Base-by-base conservation (phyloP, 345 rosid genomes). In the Gossypium bickii region DNA sequence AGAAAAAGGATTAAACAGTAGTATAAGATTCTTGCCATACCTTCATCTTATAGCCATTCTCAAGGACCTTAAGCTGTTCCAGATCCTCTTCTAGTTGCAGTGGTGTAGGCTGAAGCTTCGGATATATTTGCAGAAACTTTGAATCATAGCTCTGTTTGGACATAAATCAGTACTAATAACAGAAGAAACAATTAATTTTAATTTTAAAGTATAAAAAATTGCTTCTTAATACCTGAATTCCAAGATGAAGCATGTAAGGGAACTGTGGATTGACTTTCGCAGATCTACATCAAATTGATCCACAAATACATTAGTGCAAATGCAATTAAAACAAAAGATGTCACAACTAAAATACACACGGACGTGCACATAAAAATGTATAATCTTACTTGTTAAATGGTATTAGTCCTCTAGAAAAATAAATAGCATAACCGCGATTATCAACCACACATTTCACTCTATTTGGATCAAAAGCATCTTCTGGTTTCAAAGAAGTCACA, bases 41-140 rank as follows among this genome's bases (percentile, higher is more conserved):
- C 99, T 95, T 95, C 97, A 95, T 95, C 81, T 87, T 95, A 78
- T 90, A 93, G 44, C 98, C 98, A 82, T 95, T 91, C 80, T 95
- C 98, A 55, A 93, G 98, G 72, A 91, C 97, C 87, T 95, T 95
- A 68, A 95, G 93, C 89, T 95, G 99, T 63, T 95, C 98, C 27
- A 95, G 87, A 85, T 95, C 99, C 83, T 95, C 98, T 79, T 95
- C 99, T 62, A 86, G 86, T 83, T 95, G 98, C 78, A 95, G 79
- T 2, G 92, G 97, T 45, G 99, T 93, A 65, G 97, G 89, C 69
- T 75, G 89, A 78, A 95, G 97, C 77, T 89, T 87, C 20, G 97
- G 83, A 81, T 93, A 95, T 77, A 90, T 80, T 84, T 88, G 87
- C 29, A 95, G 84, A 80, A 95, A 95, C 80, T 90, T 85, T 65